A percentile compares a stretch with the other conserved stretches of the same genome.
Evolutionary conservation across 306 rosid species (phyloP).

Genomic region (Medicago truncatula): DNA sequence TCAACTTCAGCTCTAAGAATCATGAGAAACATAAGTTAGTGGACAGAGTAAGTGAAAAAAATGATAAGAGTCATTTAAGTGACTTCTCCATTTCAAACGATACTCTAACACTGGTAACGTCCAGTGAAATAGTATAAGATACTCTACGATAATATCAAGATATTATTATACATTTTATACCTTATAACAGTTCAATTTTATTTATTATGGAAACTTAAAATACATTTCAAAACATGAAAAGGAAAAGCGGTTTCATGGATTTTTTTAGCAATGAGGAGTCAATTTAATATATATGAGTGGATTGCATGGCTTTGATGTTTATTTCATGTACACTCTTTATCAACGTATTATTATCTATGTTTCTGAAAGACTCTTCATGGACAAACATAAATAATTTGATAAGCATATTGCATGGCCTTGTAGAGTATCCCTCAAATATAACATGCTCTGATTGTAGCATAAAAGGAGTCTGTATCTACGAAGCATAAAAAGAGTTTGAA

Average conservation of each 20-base stretch:
- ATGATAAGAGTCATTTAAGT: slow-evolving; percentile 16
- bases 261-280: slow-evolving; percentile 3
- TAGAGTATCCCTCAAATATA: slow-evolving; percentile 27
- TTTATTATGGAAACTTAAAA: slow-evolving; percentile 2
- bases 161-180: neutral
- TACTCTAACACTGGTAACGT: neutral
- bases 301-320: neutral
- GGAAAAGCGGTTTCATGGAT: neutral
- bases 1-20: slow-evolving; percentile 63
- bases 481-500: slow-evolving; percentile 12
- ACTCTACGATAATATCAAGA: neutral
- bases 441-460: slow-evolving; percentile 23
- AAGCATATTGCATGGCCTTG: slow-evolving; percentile 20
- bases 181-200: neutral
- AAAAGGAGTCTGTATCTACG: slow-evolving; percentile 18
- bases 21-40: slow-evolving; percentile 36
- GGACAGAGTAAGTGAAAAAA: slow-evolving; percentile 41
- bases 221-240: neutral
- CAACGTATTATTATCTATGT: slow-evolving; percentile 4
- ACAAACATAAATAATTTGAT: slow-evolving; percentile 7
- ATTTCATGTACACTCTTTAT: neutral
- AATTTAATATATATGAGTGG: slow-evolving; percentile 1
- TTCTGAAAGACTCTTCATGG: slow-evolving; percentile 14
- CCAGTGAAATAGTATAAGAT: neutral
- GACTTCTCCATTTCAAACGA: neutral